Evolutionary conservation across 1,284 basidiomycete genomes (phyloP), one percentile per base, ranked within the genome.

Genomic region (Cutaneotrichosporon mucoides): DNA sequence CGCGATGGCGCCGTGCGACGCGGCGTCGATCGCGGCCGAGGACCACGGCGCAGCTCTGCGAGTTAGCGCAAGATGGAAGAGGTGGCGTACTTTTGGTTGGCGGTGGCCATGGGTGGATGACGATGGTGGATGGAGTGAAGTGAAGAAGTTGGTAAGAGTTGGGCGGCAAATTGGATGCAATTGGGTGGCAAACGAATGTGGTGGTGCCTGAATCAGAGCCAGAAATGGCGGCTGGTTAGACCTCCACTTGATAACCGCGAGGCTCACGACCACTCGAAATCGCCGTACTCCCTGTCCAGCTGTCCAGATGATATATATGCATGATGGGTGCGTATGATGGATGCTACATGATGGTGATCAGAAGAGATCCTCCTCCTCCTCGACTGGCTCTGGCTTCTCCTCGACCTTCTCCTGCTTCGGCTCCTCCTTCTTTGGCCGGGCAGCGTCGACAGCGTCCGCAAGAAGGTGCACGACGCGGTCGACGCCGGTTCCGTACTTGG

Each of bases 401-500:
- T 24, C 24, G 24, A 24, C 24, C 24, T 24, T 24, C 24, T 24
- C 24, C 24, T 24, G 24, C 46, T 48, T 41, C 8, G 11, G 2
- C 36, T 34, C 12, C 33, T 34, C 38, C 33, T 35, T 16, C 40
- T 45, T 50, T 4, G 58, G 58, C 45, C 71, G 53, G 7, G 87
- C 87, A 56, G 84, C 81, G 67, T 83, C 81, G 4, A 92, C 86
- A 68, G 88, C 88, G 36, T 74, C 73, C 49, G 84, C 81, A 81
- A 93, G 84, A 44, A 86, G 70, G 13, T 75, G 75, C 0, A 92
- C 87, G 2, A 88, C 82, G 67, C 81, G 84, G 53, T 79, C 80
- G 71, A 93, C 67, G 65, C 93, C 93, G 72, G 89, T 84, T 59
- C 85, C 86, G 72, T 82, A 89, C 79, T 91, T 92, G 16, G 86